Evolutionary conservation across 768 basidiomycete species (phyloP), one percentile per base, ranked within the genome.

Genomic region (Serendipita sp.): DNA sequence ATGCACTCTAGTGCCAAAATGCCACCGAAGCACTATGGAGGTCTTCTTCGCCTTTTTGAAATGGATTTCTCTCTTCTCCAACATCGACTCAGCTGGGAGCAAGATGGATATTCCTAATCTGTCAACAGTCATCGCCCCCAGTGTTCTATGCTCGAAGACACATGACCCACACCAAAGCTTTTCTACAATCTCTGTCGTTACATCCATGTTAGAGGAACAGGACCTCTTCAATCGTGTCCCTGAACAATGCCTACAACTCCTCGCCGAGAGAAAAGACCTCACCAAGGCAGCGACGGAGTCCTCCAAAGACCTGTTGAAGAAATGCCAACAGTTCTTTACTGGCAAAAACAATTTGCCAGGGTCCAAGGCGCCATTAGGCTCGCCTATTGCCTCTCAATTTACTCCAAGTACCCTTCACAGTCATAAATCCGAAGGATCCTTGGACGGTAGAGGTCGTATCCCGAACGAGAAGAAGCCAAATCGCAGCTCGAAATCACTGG

Each of bases 31-130:
- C 74, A 97, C 94, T n/a, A 85, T 96, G 84, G 96, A 99, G 75
- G 91, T 96, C 63, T 78, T 99, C 63, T 97, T 96, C 72, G 94
- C 96, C 35, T 99, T 99, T 78, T 80, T 99, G 69, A 96, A 96
- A 76, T 99, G 96, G 96, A 96, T 99, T 8, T 94, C 95, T 8
- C 95, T 93, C 1, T 99, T 99, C 74, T 92, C 96, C 58, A 95
- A 99, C 75, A 84, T 94, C 78, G 94, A 97, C 71, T 89, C 91
- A 71, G 97, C 94, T 0, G 94, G 94, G 46, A 94, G 90, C 76
- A 94, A 95, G 77, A 99, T 99, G 96, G 96, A 99, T 74, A 78
- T 98, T 56, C 81, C 81, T 15, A 99, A 99, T 74, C 81, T 99
- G 69, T 92, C 96, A 41, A 97, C 92, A 7, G 95, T 98, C 74